Evolutionary conservation across 768 basidiomycete genomes (phyloP).

Genomic region (Rhodotorula kratochvilovae): DNA sequence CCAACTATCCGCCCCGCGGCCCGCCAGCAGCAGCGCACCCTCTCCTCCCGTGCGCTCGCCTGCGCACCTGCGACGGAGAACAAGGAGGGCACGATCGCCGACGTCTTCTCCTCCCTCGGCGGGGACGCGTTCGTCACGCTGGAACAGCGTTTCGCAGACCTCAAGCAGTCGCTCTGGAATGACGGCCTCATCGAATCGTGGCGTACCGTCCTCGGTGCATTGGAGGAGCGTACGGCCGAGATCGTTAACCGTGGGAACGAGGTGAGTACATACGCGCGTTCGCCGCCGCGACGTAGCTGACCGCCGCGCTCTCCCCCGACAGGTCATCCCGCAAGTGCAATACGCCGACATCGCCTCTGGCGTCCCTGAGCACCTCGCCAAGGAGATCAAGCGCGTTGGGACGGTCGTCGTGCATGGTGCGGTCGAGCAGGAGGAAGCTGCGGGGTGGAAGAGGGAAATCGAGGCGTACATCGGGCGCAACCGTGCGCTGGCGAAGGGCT

Average conservation of each 20-base stretch:
- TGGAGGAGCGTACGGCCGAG: conserved; percentile 54
- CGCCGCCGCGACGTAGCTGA: too few species aligned
- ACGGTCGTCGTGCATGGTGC: conserved; percentile 59
- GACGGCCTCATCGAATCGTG: conserved; percentile 54
- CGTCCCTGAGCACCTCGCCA: conserved; percentile 1
- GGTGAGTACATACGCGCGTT: too few species aligned
- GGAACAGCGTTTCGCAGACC: conserved; percentile 57
- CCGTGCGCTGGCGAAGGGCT: conserved; percentile 40
- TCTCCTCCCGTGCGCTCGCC: background rate
- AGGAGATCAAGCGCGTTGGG: conserved; percentile 51
- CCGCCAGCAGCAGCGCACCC: too few species aligned
- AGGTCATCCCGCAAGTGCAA: conserved; percentile 53
- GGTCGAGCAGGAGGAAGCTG: conserved; percentile 50
- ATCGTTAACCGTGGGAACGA: conserved; percentile 49
- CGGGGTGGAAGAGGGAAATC: conserved; percentile 52
- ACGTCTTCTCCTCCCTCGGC: conserved; percentile 54
- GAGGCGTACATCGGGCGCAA: conserved; percentile 43
- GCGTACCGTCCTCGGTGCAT: conserved; percentile 56
- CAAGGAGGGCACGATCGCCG: conserved; percentile 52
- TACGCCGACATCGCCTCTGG: conserved; percentile 37
- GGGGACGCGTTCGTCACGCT: conserved; percentile 51
- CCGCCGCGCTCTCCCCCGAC: background rate
- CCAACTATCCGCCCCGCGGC: too few species aligned
- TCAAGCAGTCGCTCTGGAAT: conserved; percentile 56
- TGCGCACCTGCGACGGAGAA: background rate